phyloP scores from a whole-genome alignment of 495 filamentous ascomycete genomes.

The Daldinia vernicosa region DNA sequence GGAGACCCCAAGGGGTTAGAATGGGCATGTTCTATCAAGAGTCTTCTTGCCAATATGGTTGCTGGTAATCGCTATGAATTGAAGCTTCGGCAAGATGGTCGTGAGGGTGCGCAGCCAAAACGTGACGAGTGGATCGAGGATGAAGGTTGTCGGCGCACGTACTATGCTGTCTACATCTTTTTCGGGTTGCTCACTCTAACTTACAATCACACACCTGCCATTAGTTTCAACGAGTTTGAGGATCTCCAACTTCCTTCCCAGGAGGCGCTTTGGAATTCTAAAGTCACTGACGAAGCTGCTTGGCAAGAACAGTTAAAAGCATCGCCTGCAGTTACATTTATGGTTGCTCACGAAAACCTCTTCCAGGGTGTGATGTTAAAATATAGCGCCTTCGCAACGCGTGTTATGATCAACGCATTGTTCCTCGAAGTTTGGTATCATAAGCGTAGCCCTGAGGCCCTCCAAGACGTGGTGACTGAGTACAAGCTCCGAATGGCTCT shows the following conservation, averaged over 20 bases:
- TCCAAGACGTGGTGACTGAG: slow-evolving; percentile 96
- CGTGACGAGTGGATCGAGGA: slow-evolving; percentile 97
- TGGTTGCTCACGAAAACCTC: slow-evolving; percentile 91
- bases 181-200: slow-evolving; percentile 95
- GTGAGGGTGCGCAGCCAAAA: slow-evolving; percentile 77
- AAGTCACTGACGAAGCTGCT: slow-evolving; percentile 76
- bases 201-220: slow-evolving; percentile 96
- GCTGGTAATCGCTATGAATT: slow-evolving; percentile 96
- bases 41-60: slow-evolving; percentile 97
- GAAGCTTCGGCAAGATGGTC: slow-evolving; percentile 87
- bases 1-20: slow-evolving; percentile 97
- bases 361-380: slow-evolving; percentile 91
- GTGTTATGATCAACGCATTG: slow-evolving; percentile 98
- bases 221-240: slow-evolving; percentile 98
- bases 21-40: slow-evolving; percentile 99
- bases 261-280: slow-evolving; percentile 93
- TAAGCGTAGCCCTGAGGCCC: slow-evolving; percentile 93
- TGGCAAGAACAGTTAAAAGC: slow-evolving; percentile 81
- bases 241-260: slow-evolving; percentile 90
- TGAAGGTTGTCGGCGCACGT: slow-evolving; percentile 94
- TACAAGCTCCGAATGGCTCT: slow-evolving; percentile 96
- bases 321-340: slow-evolving; percentile 81
- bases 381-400: slow-evolving; percentile 97
- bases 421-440: slow-evolving; percentile 99
- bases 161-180: slow-evolving; percentile 99